phyloP scores from a whole-genome alignment of 2,329 filamentous ascomycete species.

The Epichloe hybrida region DNA sequence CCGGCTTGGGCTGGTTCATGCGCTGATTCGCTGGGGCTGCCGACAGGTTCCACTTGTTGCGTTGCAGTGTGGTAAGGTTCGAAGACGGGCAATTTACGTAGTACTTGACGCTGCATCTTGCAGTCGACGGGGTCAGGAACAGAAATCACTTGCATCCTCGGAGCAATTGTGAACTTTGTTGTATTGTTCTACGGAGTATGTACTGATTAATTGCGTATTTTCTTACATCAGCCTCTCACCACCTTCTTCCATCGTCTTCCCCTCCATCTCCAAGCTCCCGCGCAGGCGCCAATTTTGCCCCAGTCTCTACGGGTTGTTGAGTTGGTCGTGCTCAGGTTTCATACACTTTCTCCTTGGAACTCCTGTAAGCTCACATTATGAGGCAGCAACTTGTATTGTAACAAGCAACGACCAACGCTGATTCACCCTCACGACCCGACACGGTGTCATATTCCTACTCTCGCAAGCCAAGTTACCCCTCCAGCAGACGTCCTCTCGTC shows the following conservation, averaged over 20 bases:
- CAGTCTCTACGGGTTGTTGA: neutral
- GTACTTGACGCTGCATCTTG: neutral
- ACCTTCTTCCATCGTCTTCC: neutral
- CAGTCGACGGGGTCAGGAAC: neutral
- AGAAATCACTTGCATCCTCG: neutral
- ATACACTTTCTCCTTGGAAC: neutral
- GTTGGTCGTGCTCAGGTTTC: neutral
- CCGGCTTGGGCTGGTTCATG: neutral
- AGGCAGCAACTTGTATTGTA: neutral
- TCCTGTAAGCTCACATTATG: neutral
- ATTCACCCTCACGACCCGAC: neutral
- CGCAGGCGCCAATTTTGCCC: constrained; percentile 3
- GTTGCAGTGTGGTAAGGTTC: too few species aligned
- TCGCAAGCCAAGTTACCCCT: neutral
- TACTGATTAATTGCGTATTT: neutral
- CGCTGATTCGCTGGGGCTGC: neutral
- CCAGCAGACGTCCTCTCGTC: neutral
- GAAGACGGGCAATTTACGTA: neutral
- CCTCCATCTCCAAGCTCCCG: constrained; percentile 1
- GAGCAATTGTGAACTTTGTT: neutral
- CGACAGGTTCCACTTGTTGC: neutral
- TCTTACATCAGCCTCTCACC: neutral
- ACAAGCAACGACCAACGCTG: neutral
- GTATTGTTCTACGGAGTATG: neutral
- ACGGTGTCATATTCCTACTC: neutral